These are phyloP conservation scores for Arthrobotrys conoides DNA, from an alignment of 2,329 filamentous ascomycete species.

Conservation along the genomic window DNA sequence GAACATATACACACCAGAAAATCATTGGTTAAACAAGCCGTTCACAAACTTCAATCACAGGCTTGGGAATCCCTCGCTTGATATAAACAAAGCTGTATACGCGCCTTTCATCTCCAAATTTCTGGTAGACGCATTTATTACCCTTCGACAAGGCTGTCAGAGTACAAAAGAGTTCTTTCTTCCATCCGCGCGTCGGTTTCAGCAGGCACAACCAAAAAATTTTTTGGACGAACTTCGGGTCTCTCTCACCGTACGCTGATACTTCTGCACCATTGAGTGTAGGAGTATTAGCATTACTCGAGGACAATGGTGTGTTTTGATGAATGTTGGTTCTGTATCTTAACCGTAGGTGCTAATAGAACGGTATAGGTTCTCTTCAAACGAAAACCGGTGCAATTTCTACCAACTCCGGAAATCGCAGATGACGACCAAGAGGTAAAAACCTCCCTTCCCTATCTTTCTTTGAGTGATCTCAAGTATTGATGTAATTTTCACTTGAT, in stretches of 20 bases:
- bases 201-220: constrained; percentile 59
- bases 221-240: constrained; percentile 64
- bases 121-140: neutral
- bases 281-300: constrained; percentile 30
- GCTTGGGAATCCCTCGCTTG: constrained; percentile 7
- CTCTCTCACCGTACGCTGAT: constrained; percentile 57
- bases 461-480: neutral
- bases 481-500: constrained; percentile 12
- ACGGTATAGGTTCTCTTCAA: constrained; percentile 86
- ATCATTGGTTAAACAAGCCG: neutral
- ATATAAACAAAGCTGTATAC: constrained; percentile 51
- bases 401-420: constrained; percentile 79
- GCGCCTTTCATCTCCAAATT: constrained; percentile 12
- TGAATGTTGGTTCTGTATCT: constrained; percentile 66
- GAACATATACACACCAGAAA: constrained; percentile 15
- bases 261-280: constrained; percentile 34
- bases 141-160: constrained; percentile 40
- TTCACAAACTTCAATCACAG: neutral
- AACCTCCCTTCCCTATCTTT: neutral
- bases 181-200: constrained; percentile 33
- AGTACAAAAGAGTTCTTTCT: constrained; percentile 8
- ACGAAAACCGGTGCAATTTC: constrained; percentile 90
- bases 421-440: constrained; percentile 87
- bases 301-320: constrained; percentile 43
- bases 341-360: constrained; percentile 59